A percentile compares a stretch with the other conserved stretches of the same genome.
Evolutionary conservation across 805 yeast species (phyloP).

Genomic region (Pichia sporocuriosa): DNA sequence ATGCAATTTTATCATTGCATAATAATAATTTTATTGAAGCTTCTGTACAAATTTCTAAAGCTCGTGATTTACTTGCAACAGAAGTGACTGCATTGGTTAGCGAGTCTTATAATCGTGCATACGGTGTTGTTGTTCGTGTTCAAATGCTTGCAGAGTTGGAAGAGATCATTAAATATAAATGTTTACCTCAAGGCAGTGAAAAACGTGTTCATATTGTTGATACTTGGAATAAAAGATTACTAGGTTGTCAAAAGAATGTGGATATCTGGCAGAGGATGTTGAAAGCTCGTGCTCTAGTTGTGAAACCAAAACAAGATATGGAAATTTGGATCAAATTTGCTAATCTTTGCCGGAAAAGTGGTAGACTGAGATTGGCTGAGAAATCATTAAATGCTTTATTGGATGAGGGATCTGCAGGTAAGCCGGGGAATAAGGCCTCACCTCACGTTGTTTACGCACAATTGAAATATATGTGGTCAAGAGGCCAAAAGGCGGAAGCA

Average conservation of each 20-base stretch:
- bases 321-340: conserved; percentile 98
- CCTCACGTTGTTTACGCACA: conserved; percentile 98
- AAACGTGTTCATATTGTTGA: conserved; percentile 71
- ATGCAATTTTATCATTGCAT: conserved; percentile 82
- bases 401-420: conserved; percentile 49
- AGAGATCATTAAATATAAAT: conserved; percentile 86
- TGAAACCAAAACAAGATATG: conserved; percentile 93
- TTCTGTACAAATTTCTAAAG: conserved; percentile 65
- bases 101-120: conserved; percentile 94
- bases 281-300: conserved; percentile 86
- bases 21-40: conserved; percentile 83
- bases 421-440: conserved; percentile 63
- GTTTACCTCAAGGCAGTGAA: conserved; percentile 76
- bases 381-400: conserved; percentile 75
- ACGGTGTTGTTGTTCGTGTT: conserved; percentile 91
- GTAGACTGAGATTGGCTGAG: conserved; percentile 86
- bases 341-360: conserved; percentile 89
- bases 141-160: conserved; percentile 97
- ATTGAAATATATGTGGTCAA: conserved; percentile 94
- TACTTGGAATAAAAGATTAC: conserved; percentile 88
- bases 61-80: conserved; percentile 84
- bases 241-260: conserved; percentile 94
- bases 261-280: conserved; percentile 98
- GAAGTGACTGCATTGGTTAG: conserved; percentile 92
- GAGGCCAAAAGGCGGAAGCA: conserved; percentile 84